Evolutionary conservation across 208 protist species (phyloP).

Genomic region (Trichomonas gallinae): DNA sequence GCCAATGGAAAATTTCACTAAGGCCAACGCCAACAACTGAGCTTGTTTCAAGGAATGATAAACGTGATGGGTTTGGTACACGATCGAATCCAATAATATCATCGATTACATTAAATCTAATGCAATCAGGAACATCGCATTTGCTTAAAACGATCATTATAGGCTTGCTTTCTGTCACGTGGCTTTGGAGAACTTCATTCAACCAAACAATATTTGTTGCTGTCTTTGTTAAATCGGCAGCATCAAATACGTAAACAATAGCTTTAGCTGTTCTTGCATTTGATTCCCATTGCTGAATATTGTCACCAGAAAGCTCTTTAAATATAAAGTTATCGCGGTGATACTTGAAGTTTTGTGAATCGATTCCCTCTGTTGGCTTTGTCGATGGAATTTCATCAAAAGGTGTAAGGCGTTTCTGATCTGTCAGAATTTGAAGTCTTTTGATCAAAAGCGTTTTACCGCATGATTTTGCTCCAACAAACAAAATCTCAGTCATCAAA

Average conservation of each 20-base stretch:
- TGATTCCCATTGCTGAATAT: background rate
- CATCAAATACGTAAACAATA: conserved; percentile 12
- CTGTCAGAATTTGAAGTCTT: background rate
- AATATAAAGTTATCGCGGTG: background rate
- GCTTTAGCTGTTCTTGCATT: background rate
- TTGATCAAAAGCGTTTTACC: background rate
- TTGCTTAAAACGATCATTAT: background rate
- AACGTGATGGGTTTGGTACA: background rate
- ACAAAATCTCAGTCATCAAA: background rate
- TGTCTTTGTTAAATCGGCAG: conserved; percentile 1
- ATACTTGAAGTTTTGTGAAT: background rate
- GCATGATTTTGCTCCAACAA: background rate
- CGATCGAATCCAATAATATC: conserved; percentile 1
- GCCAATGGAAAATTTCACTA: conserved; percentile 1
- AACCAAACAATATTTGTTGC: background rate
- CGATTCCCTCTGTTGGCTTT: background rate
- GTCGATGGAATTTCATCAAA: background rate
- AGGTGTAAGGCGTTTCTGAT: background rate
- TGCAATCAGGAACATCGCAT: conserved; percentile 5
- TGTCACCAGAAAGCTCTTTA: background rate
- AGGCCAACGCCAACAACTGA: background rate
- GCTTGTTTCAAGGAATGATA: background rate
- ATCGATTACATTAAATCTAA: background rate
- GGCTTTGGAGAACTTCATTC: background rate
- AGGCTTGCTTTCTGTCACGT: background rate